Evolutionary conservation across 352 stramenopile species (phyloP).

Genomic region (Phytopythium ostracodes): DNA sequence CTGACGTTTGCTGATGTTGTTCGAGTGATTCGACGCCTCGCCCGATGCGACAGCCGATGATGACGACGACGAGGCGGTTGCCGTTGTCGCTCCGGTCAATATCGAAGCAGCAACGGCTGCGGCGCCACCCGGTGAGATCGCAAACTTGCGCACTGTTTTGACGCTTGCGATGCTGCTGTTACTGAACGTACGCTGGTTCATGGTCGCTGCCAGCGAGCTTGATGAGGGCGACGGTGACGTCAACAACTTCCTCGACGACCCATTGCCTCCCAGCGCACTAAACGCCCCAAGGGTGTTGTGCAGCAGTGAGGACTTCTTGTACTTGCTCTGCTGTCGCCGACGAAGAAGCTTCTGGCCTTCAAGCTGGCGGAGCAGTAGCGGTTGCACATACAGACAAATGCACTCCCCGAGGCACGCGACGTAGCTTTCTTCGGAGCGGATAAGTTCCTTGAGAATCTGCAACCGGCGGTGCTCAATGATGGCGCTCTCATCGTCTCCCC

Average conservation of each 20-base stretch:
- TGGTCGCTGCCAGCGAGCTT: background rate
- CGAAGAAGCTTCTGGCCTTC: slow-evolving; percentile 70
- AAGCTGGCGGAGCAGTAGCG: slow-evolving; percentile 70
- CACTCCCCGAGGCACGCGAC: slow-evolving; percentile 80
- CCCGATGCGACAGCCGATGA: background rate
- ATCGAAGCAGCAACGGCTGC: slow-evolving; percentile 4
- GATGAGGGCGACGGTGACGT: slow-evolving; percentile 7
- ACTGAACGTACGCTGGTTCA: slow-evolving; percentile 29
- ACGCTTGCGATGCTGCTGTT: slow-evolving; percentile 46
- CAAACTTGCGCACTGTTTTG: slow-evolving; percentile 23
- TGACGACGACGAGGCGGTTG: background rate
- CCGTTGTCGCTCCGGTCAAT: background rate
- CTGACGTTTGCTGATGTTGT: slow-evolving; percentile 1
- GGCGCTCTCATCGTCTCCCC: slow-evolving; percentile 39
- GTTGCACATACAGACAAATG: slow-evolving; percentile 81
- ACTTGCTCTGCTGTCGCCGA: slow-evolving; percentile 52
- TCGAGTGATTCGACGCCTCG: background rate
- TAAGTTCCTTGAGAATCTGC: slow-evolving; percentile 82
- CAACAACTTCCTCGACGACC: background rate
- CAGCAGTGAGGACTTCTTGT: slow-evolving; percentile 48
- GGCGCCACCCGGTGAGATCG: slow-evolving; percentile 17
- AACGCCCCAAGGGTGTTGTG: slow-evolving; percentile 19
- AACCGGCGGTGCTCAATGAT: slow-evolving; percentile 60
- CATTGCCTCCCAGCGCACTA: slow-evolving; percentile 8
- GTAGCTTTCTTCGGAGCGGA: slow-evolving; percentile 82